A percentile compares a stretch with the other conserved stretches of the same genome.
phyloP scores from a whole-genome alignment of 2,329 filamentous ascomycete species.

The Alternaria sp. region DNA sequence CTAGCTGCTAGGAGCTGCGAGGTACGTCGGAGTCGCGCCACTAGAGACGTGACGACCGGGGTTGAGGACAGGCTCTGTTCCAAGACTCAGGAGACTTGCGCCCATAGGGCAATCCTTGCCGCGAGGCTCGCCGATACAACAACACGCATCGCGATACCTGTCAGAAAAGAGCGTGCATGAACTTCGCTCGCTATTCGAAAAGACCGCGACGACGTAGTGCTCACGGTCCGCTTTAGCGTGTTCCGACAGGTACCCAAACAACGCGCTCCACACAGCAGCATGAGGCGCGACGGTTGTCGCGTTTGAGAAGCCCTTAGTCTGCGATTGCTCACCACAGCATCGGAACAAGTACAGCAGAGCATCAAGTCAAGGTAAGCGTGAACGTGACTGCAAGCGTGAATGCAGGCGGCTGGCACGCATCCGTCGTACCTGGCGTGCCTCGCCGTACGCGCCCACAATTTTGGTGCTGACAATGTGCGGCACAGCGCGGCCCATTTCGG shows the following conservation, averaged over 20 bases:
- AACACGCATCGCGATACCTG: conserved; percentile 22
- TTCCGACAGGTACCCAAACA: conserved; percentile 17
- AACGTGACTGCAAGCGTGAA: not conserved
- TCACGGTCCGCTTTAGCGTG: conserved; percentile 7
- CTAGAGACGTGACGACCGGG: conserved; percentile 17
- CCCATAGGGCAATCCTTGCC: conserved; percentile 31
- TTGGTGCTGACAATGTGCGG: conserved; percentile 19
- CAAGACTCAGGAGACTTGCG: conserved; percentile 27
- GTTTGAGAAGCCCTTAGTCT: conserved; percentile 16
- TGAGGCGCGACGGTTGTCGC: conserved; percentile 14
- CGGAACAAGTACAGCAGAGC: conserved; percentile 11
- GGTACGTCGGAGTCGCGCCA: conserved; percentile 17
- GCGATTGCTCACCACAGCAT: conserved; percentile 15
- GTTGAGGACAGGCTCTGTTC: conserved; percentile 16
- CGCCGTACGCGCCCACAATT: conserved; percentile 15
- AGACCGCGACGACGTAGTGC: conserved; percentile 18
- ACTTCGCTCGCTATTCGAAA: conserved; percentile 37
- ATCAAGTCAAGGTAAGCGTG: not conserved
- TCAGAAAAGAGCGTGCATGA: conserved; percentile 42
- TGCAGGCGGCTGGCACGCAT: conserved; percentile 5
- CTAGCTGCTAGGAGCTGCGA: conserved; percentile 15
- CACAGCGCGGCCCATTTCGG: conserved; percentile 26
- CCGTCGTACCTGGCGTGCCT: conserved; percentile 9
- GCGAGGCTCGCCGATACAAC: conserved; percentile 24
- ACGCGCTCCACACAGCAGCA: conserved; percentile 9